Conservation (phyloP, 345 rosid genomes). For the Rubroshorea leprosula region DNA sequence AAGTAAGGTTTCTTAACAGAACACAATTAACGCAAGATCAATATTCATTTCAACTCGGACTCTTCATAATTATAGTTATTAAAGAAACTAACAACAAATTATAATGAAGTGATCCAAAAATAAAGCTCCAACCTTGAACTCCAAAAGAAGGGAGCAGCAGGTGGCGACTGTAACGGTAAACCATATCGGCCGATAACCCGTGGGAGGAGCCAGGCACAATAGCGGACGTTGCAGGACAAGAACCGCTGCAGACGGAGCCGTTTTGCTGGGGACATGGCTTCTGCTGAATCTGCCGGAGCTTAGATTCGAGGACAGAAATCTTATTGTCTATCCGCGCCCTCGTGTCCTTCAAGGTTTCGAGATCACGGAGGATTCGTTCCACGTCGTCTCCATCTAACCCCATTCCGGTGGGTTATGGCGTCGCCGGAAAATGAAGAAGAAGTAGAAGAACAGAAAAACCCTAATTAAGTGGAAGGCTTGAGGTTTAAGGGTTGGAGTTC, state of each 20-base stretch:
- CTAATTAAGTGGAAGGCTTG: neutral
- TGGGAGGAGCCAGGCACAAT: conserved; percentile 30
- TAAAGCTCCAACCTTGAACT: conserved; percentile 49
- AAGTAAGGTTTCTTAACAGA: too few species aligned
- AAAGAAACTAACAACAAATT: neutral
- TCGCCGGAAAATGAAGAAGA: neutral
- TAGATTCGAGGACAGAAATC: conserved; percentile 62
- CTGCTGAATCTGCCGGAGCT: conserved; percentile 33
- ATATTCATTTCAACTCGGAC: neutral
- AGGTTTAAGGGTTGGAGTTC: too few species aligned
- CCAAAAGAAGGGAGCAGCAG: conserved; percentile 85
- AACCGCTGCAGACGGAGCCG: conserved; percentile 31
- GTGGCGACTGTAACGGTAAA: conserved; percentile 93
- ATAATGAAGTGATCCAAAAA: neutral
- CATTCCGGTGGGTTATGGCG: conserved; percentile 21
- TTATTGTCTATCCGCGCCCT: conserved; percentile 52
- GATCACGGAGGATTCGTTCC: conserved; percentile 29
- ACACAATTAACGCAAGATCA: too few species aligned
- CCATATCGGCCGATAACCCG: conserved; percentile 57
- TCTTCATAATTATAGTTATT: neutral
- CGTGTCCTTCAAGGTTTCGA: conserved; percentile 42
- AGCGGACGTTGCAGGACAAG: conserved; percentile 22
- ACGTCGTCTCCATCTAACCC: conserved; percentile 24
- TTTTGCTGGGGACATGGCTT: neutral
- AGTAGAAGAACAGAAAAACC: neutral